phyloP scores from a whole-genome alignment of 257 asterid genomes.

The Paulownia fortunei region DNA sequence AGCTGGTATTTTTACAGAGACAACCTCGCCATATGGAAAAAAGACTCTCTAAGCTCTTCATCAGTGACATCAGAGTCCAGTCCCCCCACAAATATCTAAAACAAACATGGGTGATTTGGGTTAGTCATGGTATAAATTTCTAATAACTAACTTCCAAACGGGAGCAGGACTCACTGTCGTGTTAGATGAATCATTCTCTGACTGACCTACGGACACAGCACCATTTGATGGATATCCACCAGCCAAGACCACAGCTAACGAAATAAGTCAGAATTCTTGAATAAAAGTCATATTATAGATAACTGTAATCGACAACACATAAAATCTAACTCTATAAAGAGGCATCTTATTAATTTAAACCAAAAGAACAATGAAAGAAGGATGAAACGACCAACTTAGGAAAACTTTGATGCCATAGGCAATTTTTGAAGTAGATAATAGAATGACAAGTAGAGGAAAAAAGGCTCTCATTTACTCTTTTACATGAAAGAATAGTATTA shows the following conservation, averaged over 20 bases:
- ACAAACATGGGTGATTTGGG: slow-evolving; percentile 17
- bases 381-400: not conserved
- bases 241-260: slow-evolving; percentile 57
- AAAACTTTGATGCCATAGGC: not conserved
- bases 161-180: slow-evolving; percentile 71
- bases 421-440: not conserved
- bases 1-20: slow-evolving; percentile 79
- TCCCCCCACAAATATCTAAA: slow-evolving; percentile 54
- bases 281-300: slow-evolving; percentile 4
- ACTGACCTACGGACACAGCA: slow-evolving; percentile 53
- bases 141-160: slow-evolving; percentile 18
- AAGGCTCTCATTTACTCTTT: not conserved
- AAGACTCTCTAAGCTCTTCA: slow-evolving; percentile 67
- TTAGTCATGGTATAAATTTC: slow-evolving; percentile 12
- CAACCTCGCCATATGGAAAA: slow-evolving; percentile 71
- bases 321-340: not conserved
- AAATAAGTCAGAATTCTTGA: slow-evolving; percentile 33
- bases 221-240: slow-evolving; percentile 66
- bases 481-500: not conserved
- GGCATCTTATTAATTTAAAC: not conserved
- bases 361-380: slow-evolving; percentile 1
- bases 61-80: slow-evolving; percentile 82
- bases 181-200: slow-evolving; percentile 67
- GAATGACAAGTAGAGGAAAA: not conserved
- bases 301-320: not conserved